Evolutionary conservation across 495 filamentous ascomycete species (phyloP).

Genomic region (Pyrenopolyporus hunteri): DNA sequence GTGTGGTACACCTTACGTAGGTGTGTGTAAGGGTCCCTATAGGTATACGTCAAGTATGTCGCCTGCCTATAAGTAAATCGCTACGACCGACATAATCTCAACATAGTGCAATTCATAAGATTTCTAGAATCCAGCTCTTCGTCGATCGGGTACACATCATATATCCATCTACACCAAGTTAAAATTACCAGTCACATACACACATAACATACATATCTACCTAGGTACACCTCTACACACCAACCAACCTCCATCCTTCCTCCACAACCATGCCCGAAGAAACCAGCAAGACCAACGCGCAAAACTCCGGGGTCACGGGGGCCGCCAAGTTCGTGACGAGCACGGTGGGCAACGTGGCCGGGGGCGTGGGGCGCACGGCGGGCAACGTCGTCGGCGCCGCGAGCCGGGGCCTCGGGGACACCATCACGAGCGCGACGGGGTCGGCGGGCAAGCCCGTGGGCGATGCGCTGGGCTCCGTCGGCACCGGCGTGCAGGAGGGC

Average conservation of each 20-base stretch:
- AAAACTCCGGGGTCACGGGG: conserved; percentile 66
- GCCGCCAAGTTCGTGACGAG: conserved; percentile 68
- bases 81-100: too few species aligned
- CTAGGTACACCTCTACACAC: neutral
- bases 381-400: conserved; percentile 73
- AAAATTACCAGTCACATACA: neutral
- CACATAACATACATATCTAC: neutral
- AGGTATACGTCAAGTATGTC: too few species aligned
- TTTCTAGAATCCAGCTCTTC: too few species aligned
- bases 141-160: neutral
- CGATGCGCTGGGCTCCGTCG: conserved; percentile 65
- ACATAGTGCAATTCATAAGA: too few species aligned
- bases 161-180: neutral
- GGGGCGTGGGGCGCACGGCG: conserved; percentile 65
- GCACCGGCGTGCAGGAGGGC: conserved; percentile 65
- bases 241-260: neutral
- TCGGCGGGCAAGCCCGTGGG: conserved; percentile 69
- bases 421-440: conserved; percentile 66
- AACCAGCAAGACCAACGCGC: conserved; percentile 52
- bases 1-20: too few species aligned
- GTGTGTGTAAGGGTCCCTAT: too few species aligned
- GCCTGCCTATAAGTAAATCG: too few species aligned
- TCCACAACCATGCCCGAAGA: conserved; percentile 42
- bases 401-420: conserved; percentile 66
- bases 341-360: conserved; percentile 59